Evolutionary conservation across 176 grass and related monocot species (phyloP).

Genomic region (Aegilops umbellulata): DNA sequence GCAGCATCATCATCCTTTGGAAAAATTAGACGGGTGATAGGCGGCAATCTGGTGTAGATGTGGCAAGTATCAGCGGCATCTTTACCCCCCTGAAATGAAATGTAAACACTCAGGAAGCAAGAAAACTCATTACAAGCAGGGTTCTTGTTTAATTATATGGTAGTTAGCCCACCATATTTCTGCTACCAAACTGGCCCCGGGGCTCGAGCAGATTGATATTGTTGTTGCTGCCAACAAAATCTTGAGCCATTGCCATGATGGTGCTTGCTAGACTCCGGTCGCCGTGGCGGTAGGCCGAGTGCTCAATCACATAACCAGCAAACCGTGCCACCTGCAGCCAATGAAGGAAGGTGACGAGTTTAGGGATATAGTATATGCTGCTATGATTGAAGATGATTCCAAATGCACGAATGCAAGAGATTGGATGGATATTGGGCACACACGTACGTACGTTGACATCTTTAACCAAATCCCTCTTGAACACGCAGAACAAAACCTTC

Average conservation of each 20-base stretch:
- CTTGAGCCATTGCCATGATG: slow-evolving; percentile 92
- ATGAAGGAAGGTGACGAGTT: neutral
- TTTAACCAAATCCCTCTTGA: slow-evolving; percentile 74
- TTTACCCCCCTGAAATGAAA: slow-evolving; percentile 69
- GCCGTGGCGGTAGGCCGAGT: slow-evolving; percentile 83
- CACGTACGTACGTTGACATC: slow-evolving; percentile 76
- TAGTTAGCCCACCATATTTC: slow-evolving; percentile 30
- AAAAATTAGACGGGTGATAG: slow-evolving; percentile 65
- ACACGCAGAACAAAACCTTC: slow-evolving; percentile 14
- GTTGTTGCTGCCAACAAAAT: slow-evolving; percentile 87
- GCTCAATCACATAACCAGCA: slow-evolving; percentile 79
- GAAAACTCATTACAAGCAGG: neutral
- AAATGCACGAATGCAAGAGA: neutral
- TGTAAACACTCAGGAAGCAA: neutral
- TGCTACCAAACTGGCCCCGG: slow-evolving; percentile 79
- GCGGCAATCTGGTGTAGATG: slow-evolving; percentile 58
- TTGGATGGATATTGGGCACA: neutral
- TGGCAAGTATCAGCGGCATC: slow-evolving; percentile 71
- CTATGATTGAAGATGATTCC: neutral
- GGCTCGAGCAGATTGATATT: slow-evolving; percentile 57
- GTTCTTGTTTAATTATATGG: too few relatives aligned
- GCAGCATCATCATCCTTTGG: slow-evolving; percentile 80
- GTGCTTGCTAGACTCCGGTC: slow-evolving; percentile 74
- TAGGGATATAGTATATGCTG: neutral
- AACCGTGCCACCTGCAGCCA: slow-evolving; percentile 71